Evolutionary conservation across 805 yeast species (phyloP).

Genomic region (Kurtzmaniella cleridarum): DNA sequence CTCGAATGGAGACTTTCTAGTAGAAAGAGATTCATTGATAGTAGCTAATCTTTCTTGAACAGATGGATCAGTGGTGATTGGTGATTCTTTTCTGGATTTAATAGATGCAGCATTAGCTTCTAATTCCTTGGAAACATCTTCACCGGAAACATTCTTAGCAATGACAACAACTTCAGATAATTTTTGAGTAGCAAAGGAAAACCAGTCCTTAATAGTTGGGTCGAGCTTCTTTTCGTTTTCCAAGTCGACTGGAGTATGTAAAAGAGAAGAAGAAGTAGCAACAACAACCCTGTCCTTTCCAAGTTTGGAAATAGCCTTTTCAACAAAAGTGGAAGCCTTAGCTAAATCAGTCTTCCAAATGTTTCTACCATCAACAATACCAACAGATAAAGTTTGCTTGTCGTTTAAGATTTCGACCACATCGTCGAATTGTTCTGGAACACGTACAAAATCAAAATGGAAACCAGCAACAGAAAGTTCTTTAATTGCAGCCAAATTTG

Average conservation of each 20-base stretch:
- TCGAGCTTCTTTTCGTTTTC: conserved; percentile 86
- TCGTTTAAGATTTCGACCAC: conserved; percentile 62
- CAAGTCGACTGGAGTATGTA: conserved; percentile 98
- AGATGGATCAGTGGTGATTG: conserved; percentile 84
- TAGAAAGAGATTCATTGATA: conserved; percentile 68
- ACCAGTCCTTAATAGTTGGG: conserved; percentile 92
- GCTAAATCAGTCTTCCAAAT: conserved; percentile 97
- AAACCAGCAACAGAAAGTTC: conserved; percentile 88
- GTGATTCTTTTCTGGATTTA: conserved; percentile 78
- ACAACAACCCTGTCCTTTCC: conserved; percentile 85
- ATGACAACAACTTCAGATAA: conserved; percentile 84
- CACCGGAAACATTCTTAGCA: conserved; percentile 83
- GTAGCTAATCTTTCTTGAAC: conserved; percentile 84
- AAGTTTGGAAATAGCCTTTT: conserved; percentile 76
- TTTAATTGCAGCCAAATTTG: conserved; percentile 87
- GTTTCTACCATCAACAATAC: conserved; percentile 98
- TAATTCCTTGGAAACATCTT: conserved; percentile 69
- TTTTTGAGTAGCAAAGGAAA: conserved; percentile 98
- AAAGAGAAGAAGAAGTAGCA: conserved; percentile 92
- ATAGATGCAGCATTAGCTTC: conserved; percentile 85
- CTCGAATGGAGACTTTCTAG: conserved; percentile 84
- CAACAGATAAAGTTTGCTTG: conserved; percentile 83
- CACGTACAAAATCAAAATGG: conserved; percentile 96
- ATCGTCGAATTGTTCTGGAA: conserved; percentile 90
- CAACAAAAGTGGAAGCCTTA: conserved; percentile 76